A percentile compares a stretch with the other conserved stretches of the same genome.
Evolutionary conservation across 106 monocot species (phyloP).

Genomic region (Triglochin maritima): DNA sequence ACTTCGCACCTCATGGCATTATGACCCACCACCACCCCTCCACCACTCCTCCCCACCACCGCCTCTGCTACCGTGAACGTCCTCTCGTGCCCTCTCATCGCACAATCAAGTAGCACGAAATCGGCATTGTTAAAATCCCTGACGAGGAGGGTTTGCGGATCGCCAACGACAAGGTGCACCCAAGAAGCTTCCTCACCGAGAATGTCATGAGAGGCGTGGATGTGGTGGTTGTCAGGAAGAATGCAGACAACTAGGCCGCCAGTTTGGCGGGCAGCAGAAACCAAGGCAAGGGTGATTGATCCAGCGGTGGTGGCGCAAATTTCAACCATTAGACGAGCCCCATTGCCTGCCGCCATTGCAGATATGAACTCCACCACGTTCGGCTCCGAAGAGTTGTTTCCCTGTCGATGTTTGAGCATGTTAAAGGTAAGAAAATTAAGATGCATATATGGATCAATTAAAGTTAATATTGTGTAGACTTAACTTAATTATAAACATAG

Average conservation of each 20-base stretch:
- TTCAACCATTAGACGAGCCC: slow-evolving; percentile 46
- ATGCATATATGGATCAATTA: neutral
- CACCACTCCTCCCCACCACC: slow-evolving; percentile 9
- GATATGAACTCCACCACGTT: slow-evolving; percentile 55
- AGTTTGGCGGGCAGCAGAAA: slow-evolving; percentile 46
- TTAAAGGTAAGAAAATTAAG: neutral
- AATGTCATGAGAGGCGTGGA: slow-evolving; percentile 9
- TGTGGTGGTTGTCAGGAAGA: slow-evolving; percentile 13
- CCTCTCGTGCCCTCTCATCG: slow-evolving; percentile 6
- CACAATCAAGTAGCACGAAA: slow-evolving; percentile 55
- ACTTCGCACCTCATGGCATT: slow-evolving; percentile 20
- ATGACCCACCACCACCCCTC: slow-evolving; percentile 42
- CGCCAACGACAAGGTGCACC: slow-evolving; percentile 37
- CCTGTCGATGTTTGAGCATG: slow-evolving; percentile 6
- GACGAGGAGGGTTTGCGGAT: slow-evolving; percentile 17
- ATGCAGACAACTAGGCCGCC: slow-evolving; percentile 47
- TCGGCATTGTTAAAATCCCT: slow-evolving; percentile 12
- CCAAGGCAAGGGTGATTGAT: slow-evolving; percentile 43
- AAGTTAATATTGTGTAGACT: too few relatives aligned
- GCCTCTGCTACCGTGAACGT: slow-evolving; percentile 31
- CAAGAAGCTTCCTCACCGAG: slow-evolving; percentile 15
- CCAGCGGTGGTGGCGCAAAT: slow-evolving; percentile 29
- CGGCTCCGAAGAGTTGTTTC: slow-evolving; percentile 34
- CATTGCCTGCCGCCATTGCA: slow-evolving; percentile 52
- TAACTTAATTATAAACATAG: too few relatives aligned